Evolutionary conservation across 441 rosid genomes (phyloP).

Genomic region (Croton setiger): DNA sequence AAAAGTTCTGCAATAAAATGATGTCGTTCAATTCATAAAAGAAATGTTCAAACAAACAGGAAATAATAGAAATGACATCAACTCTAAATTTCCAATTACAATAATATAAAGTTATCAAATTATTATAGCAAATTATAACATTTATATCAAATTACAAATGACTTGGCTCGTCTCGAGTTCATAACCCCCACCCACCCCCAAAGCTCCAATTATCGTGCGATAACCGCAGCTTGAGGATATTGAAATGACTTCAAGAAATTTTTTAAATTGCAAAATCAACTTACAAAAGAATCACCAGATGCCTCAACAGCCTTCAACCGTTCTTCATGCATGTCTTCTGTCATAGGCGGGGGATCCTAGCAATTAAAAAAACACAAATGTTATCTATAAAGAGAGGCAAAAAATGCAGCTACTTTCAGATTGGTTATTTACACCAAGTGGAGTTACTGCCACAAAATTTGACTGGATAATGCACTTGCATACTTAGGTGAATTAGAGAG

Average conservation of each 20-base stretch:
- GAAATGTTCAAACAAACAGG: constrained; percentile 5
- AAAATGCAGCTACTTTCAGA: too few relatives aligned
- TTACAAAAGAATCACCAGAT: constrained; percentile 80
- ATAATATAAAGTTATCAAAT: not conserved
- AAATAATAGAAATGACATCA: not conserved
- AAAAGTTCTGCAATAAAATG: constrained; percentile 71
- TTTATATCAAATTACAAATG: not conserved
- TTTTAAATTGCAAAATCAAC: constrained; percentile 32
- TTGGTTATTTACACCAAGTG: too few relatives aligned
- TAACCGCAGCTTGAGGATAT: not conserved
- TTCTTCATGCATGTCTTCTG: constrained; percentile 99
- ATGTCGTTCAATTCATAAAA: constrained; percentile 22
- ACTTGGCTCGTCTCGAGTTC: constrained; percentile 15
- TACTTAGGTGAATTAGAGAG: constrained; percentile 17
- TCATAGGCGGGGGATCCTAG: constrained; percentile 94
- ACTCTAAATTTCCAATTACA: not conserved
- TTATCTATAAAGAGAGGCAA: not conserved
- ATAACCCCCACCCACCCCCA: not conserved
- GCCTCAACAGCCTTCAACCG: constrained; percentile 91
- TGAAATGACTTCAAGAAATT: not conserved
- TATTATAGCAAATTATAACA: too few relatives aligned
- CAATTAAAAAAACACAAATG: constrained; percentile 11
- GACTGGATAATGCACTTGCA: constrained; percentile 4
- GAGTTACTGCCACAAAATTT: constrained; percentile 1
- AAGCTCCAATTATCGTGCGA: not conserved